Base-by-base conservation (phyloP, 2,329 filamentous ascomycete species). In the Fusarium goolgardi region DNA sequence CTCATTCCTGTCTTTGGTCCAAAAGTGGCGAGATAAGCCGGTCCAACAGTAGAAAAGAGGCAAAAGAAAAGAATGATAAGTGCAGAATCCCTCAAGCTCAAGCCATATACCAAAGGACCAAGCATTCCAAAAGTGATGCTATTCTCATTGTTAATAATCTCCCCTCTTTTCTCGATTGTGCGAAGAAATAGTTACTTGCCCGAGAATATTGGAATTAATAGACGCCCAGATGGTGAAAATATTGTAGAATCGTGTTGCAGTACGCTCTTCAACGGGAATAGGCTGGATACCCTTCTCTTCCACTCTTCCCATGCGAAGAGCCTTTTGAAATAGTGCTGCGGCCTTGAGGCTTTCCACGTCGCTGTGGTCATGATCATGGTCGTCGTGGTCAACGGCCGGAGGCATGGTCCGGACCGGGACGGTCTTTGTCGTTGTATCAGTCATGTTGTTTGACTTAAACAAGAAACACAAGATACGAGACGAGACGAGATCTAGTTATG, bases 21-120 rank as follows among this genome's bases (percentile, higher is more conserved):
- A 51, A 88, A 76, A 0, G 84, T 88, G 41, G 83, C 83, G 27
- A 90, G 78, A 69, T 85, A 88, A 5, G 85, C 87, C 1, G 87
- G 84, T 1, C 84, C 79, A 9, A 83, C 61, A 0, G 84, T 84
- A 2, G 84, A 85, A 27, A 89, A 67, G 20, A 90, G 75, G 13
- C 82, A 84, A 76, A 90, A 90, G 79, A 90, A 90, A 45, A 90
- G 74, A 46, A 90, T 90, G 32, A 90, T 79, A 15, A 90, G 79
- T 2, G 85, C 76, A 18, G 83, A 82, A 65, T 89, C 84, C 44
- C 86, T 81, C 20, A 91, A 78, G 50, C 81, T 81, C 18, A 90
- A 79, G 3, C 84, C 85, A 57, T 84, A 88, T 15, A 80, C 73
- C 40, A 83, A 75, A 6, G 87, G 87, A 1, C 87, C 88, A 2